Evolutionary conservation across 768 basidiomycete species (phyloP).

Genomic region (Suillus lakei): DNA sequence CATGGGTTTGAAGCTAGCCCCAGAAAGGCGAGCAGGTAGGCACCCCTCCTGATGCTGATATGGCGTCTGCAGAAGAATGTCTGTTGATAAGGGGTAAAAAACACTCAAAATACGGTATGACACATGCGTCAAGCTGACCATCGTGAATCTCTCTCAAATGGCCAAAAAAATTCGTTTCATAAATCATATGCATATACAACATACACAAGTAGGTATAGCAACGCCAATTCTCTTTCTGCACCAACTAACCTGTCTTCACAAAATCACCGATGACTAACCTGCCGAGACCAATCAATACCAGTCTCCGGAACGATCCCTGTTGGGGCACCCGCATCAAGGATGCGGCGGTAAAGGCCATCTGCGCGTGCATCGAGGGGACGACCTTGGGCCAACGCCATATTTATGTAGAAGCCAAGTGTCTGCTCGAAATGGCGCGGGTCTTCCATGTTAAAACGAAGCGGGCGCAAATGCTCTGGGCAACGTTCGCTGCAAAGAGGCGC

Average conservation of each 20-base stretch:
- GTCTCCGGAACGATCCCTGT: constrained; percentile 10
- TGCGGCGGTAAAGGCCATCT: constrained; percentile 9
- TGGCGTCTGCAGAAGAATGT: constrained; percentile 9
- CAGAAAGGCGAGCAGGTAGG: constrained; percentile 14
- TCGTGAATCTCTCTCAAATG: no score
- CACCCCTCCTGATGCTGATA: constrained; percentile 18
- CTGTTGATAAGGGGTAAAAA: not conserved
- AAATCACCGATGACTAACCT: not conserved
- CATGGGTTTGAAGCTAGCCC: constrained; percentile 16
- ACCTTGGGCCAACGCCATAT: constrained; percentile 8
- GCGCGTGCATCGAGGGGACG: constrained; percentile 18
- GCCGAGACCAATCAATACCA: constrained; percentile 6
- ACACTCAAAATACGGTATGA: not conserved
- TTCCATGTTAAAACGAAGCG: constrained; percentile 14
- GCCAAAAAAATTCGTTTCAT: not conserved
- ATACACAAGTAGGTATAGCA: not conserved
- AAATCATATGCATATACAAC: not conserved
- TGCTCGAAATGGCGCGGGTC: constrained; percentile 2
- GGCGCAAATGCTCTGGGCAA: constrained; percentile 10
- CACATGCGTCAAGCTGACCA: not conserved
- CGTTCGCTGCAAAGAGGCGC: constrained; percentile 3
- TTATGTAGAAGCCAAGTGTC: constrained; percentile 3
- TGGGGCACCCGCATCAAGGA: constrained; percentile 1
- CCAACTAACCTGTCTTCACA: not conserved
- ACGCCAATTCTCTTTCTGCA: not conserved